Evolutionary conservation across 441 rosid genomes (phyloP).

Genomic region (Lepidium campestre): DNA sequence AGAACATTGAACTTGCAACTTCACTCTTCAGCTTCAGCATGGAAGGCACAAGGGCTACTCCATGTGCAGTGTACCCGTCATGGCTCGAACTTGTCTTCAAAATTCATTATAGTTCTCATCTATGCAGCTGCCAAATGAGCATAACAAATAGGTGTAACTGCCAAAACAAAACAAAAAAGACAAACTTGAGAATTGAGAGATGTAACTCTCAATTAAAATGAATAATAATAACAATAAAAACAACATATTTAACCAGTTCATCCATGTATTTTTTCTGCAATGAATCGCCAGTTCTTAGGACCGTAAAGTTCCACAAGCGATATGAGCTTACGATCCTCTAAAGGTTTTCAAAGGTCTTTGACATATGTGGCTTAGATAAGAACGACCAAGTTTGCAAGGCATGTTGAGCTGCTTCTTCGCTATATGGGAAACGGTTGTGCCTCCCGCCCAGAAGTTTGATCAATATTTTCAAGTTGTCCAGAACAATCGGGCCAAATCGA

Average conservation of each 20-base stretch:
- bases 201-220: background rate
- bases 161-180: background rate
- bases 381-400: background rate
- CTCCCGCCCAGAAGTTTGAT: background rate
- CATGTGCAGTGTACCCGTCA: conserved; percentile 32
- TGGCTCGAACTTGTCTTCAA: conserved; percentile 51
- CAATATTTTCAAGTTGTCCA: too few species aligned
- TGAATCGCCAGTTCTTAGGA: conserved; percentile 72
- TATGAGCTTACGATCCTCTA: too few species aligned
- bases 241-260: conserved; percentile 50
- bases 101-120: conserved; percentile 48
- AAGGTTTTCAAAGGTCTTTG: too few species aligned
- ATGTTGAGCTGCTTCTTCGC: background rate
- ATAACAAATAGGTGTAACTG: conserved; percentile 69
- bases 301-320: too few species aligned
- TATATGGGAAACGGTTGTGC: background rate
- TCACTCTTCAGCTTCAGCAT: conserved; percentile 34
- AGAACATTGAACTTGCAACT: conserved; percentile 60
- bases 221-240: background rate
- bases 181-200: background rate
- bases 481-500: background rate
- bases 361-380: background rate
- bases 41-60: conserved; percentile 39
- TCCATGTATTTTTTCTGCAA: conserved; percentile 62
- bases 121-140: conserved; percentile 69